phyloP scores from a whole-genome alignment of 495 filamentous ascomycete genomes.

The Acidomyces sp. region DNA sequence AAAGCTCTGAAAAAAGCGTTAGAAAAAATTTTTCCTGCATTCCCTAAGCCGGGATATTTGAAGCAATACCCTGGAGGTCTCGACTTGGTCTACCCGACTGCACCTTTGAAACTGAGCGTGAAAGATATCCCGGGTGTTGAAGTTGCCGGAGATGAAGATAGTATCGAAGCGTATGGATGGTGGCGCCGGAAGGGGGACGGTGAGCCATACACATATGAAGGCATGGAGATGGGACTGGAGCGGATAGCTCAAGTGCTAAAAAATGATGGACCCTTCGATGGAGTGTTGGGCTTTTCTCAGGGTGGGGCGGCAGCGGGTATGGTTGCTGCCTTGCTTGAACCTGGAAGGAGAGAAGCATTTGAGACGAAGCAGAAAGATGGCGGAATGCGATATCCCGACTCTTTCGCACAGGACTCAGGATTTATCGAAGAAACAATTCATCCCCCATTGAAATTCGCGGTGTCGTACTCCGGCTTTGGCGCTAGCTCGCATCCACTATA shows the following conservation, averaged over 20 bases:
- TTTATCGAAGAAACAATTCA: slow-evolving; percentile 32
- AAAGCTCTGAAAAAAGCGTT: slow-evolving; percentile 73
- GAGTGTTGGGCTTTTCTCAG: slow-evolving; percentile 34
- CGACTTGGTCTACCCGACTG: slow-evolving; percentile 48
- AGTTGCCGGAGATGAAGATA: slow-evolving; percentile 27
- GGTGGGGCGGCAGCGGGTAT: slow-evolving; percentile 36
- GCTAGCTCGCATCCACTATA: slow-evolving; percentile 46
- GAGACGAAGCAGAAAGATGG: slow-evolving; percentile 22
- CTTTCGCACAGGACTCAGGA: slow-evolving; percentile 34
- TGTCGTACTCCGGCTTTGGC: slow-evolving; percentile 68
- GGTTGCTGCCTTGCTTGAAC: slow-evolving; percentile 57
- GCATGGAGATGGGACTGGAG: slow-evolving; percentile 50
- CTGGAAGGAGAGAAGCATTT: slow-evolving; percentile 36
- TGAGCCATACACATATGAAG: slow-evolving; percentile 44
- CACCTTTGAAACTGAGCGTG: slow-evolving; percentile 45
- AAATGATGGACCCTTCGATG: slow-evolving; percentile 33
- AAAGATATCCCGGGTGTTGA: slow-evolving; percentile 61
- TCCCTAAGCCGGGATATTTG: slow-evolving; percentile 17
- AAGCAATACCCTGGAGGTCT: slow-evolving; percentile 29
- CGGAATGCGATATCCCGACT: slow-evolving; percentile 36
- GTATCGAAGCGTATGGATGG: slow-evolving; percentile 68
- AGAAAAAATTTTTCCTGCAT: slow-evolving; percentile 48
- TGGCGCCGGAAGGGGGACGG: slow-evolving; percentile 53
- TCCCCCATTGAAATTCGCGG: slow-evolving; percentile 59
- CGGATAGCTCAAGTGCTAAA: slow-evolving; percentile 45